These are phyloP conservation scores for Papiliotrema nemorosa DNA, from an alignment of 1,284 basidiomycete species.

Conservation along the genomic window DNA sequence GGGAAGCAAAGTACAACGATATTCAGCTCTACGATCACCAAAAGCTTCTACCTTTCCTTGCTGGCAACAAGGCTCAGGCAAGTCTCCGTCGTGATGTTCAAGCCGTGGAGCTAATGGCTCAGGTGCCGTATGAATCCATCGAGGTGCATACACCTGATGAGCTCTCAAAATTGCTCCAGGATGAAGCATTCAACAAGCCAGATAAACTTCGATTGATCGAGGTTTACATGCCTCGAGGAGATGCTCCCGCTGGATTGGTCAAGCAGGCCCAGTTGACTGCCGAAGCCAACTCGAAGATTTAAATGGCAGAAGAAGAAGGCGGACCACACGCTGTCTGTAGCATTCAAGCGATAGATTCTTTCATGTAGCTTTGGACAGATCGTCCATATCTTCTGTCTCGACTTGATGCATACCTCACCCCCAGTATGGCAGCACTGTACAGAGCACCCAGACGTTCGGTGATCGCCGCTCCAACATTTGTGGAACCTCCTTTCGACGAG, in stretches of 20 bases:
- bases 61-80: constrained; percentile 35
- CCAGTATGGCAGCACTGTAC: too few species aligned
- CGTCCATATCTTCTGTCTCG: too few species aligned
- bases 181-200: constrained; percentile 40
- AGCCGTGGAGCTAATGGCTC: background rate
- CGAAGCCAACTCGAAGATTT: constrained; percentile 37
- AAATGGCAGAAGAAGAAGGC: background rate
- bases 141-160: constrained; percentile 49
- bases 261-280: constrained; percentile 49
- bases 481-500: too few species aligned
- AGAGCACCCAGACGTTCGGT: too few species aligned
- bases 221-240: constrained; percentile 45
- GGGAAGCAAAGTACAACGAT: constrained; percentile 50
- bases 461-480: too few species aligned
- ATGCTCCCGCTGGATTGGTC: constrained; percentile 41
- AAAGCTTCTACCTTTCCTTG: constrained; percentile 45
- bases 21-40: constrained; percentile 49
- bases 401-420: too few species aligned
- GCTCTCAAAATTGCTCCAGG: constrained; percentile 54
- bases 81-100: constrained; percentile 3
- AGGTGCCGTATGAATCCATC: constrained; percentile 40
- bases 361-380: too few species aligned
- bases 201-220: constrained; percentile 47
- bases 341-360: too few species aligned
- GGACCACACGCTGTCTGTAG: too few species aligned